Base-by-base conservation (phyloP, 805 yeast species). In the Candida vartiovaarae region DNA sequence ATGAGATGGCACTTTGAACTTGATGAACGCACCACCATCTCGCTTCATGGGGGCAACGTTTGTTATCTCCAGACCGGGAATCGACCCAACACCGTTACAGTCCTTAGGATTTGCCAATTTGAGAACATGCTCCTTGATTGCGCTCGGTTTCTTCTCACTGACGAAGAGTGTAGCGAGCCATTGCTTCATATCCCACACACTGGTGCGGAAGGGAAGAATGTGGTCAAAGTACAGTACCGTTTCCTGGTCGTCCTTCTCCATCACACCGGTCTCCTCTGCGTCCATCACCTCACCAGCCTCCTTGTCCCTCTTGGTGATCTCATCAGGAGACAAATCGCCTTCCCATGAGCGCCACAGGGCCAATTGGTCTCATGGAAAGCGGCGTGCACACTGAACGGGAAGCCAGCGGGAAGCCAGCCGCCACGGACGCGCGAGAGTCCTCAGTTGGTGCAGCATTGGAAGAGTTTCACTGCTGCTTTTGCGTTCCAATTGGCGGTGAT, bases 21-120 rank as follows among this genome's bases (percentile, higher is more conserved):
- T 83, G 32, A 87, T 93, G 71, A 91, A 90, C 2, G 88, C 96
- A 37, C 98, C 98, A 41, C 97, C 96, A 57, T 93, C 99, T 47
- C 95, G 71, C 44, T 69, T 71, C 43, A 90, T 74, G 0, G 93
- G 84, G 30, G 82, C 76, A 29, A 87, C 71, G 2, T 80, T 79
- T 6, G 75, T 69, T 39, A 87, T 67, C 28, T 71, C 63, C 25
- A 80, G 45, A 2, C 66, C 70, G 35, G 62, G 61, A n/a, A 70
- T 62, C 2, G 71, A 67, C 23, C 56, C 58, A 3, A n/a, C 26
- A 2, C 54, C 59, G 23, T 53, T 46, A 33, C 35, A 44, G 2
- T 49, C 49, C 4, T 51, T 50, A 5, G 74, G 69, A 32, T 67
- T 63, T 0, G 78, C 72, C 9, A 72, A 57, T 2, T 55, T 50